A percentile compares a stretch with the other conserved stretches of the same genome.
Conservation (phyloP, 768 basidiomycete genomes). For the Amanita muscaria region DNA sequence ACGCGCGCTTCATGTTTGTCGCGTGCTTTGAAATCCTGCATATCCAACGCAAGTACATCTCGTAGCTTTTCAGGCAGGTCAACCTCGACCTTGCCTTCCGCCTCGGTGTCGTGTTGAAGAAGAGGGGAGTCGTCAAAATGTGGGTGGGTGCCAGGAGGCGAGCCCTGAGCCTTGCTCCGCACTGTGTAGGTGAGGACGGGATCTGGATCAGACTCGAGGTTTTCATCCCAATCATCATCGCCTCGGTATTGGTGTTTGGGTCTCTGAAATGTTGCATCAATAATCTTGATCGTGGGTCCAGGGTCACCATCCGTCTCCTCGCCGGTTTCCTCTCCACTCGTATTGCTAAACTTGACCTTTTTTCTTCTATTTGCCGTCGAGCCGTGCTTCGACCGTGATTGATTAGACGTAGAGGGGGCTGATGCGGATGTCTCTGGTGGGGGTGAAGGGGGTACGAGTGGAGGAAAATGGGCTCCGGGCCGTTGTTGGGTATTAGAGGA, state of each 20-base stretch:
- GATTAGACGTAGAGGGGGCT: constrained; percentile 6
- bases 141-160: constrained; percentile 19
- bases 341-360: constrained; percentile 34
- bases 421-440: constrained; percentile 31
- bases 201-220: constrained; percentile 24
- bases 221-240: constrained; percentile 20
- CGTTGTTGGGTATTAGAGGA: constrained; percentile 13
- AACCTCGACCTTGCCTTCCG: constrained; percentile 38
- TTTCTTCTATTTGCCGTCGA: constrained; percentile 37
- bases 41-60: constrained; percentile 53
- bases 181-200: constrained; percentile 25
- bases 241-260: constrained; percentile 12
- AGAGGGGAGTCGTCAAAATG: constrained; percentile 12
- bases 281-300: constrained; percentile 22
- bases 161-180: constrained; percentile 12
- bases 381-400: constrained; percentile 26
- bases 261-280: constrained; percentile 19
- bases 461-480: constrained; percentile 15
- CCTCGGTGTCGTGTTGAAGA: constrained; percentile 12
- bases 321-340: constrained; percentile 16
- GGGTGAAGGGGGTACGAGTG: constrained; percentile 64
- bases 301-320: constrained; percentile 22
- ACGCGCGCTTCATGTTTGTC: constrained; percentile 42
- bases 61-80: constrained; percentile 60
- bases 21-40: constrained; percentile 31